Conservation (phyloP, 495 filamentous ascomycete species). For the Penicillium samsonianum region DNA sequence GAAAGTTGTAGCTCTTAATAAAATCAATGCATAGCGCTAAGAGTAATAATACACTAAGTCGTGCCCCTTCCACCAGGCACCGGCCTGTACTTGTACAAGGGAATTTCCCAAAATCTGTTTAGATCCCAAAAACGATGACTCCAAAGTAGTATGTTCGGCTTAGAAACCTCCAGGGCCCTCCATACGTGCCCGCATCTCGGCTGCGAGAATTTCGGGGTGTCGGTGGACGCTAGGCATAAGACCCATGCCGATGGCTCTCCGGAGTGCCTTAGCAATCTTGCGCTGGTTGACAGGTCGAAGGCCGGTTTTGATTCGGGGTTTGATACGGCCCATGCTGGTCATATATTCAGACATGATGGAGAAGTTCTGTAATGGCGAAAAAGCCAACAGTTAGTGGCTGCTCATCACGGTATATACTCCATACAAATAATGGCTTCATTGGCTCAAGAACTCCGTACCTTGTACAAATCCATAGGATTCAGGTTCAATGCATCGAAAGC, state of each 20-base stretch:
- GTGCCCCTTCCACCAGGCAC: constrained; percentile 12
- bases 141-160: neutral
- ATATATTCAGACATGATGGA: constrained; percentile 88
- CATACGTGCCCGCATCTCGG: constrained; percentile 35
- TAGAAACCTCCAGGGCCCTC: constrained; percentile 22
- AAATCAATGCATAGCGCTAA: constrained; percentile 24
- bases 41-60: constrained; percentile 32
- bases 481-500: constrained; percentile 78
- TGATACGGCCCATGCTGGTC: constrained; percentile 82
- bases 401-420: neutral
- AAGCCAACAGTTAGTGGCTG: constrained; percentile 12
- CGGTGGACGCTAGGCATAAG: constrained; percentile 89
- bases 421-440: neutral
- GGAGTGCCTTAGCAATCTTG: constrained; percentile 86
- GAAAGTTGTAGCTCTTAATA: neutral
- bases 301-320: constrained; percentile 69
- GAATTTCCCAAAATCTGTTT: constrained; percentile 5
- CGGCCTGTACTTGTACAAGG: constrained; percentile 24
- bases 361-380: constrained; percentile 68
- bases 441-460: constrained; percentile 53
- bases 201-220: constrained; percentile 82
- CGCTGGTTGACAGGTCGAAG: constrained; percentile 87
- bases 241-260: constrained; percentile 83
- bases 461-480: constrained; percentile 81
- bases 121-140: neutral